Base-by-base conservation (phyloP, 1,139 yeast species). In the Debaryomyces nepalensis region DNA sequence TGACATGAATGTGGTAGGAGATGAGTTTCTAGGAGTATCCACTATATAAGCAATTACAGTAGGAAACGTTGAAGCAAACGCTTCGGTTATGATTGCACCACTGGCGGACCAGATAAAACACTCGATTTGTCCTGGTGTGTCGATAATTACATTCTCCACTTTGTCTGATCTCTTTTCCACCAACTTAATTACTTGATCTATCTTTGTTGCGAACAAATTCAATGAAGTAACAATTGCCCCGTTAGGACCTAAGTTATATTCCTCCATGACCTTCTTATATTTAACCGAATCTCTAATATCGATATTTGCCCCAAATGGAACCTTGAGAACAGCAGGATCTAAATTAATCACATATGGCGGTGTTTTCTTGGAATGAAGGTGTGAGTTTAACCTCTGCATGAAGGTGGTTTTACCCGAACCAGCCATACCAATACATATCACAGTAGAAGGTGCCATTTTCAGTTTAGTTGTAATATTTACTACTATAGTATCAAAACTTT, bases 121-220 rank as follows among this genome's bases (percentile, higher is more conserved):
- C 63, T 93, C 99, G 49, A 95, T 95, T 65, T 95, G 99, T 5
- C 99, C 99, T 0, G 99, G 99, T 0, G 99, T 95, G 64, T 95
- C 99, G 40, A 93, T 79, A 36, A 95, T 85, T 48, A 93, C 87
- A 61, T 90, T 85, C 22, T 80, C 66, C 48, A 79, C 77, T 34
- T 70, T 68, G 21, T 80, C 83, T 1, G 88, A 74, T 55, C 95
- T 79, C 58, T 89, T 89, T 57, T 91, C 96, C 15, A 91, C 87
- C 37, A 95, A 72, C 37, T 80, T 77, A 45, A 95, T 82, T 5
- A 95, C 98, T 66, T 95, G 99, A 60, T 95, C 99, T 44, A 95
- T 89, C 64, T 95, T 95, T 20, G 99, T 95, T 40, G 97, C 75
- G 58, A 95, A 95, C 43, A 95, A 70, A 59, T 95, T 95, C 48